Base-by-base conservation (phyloP, 1,284 basidiomycete genomes). In the Heterobasidion irregulare region DNA sequence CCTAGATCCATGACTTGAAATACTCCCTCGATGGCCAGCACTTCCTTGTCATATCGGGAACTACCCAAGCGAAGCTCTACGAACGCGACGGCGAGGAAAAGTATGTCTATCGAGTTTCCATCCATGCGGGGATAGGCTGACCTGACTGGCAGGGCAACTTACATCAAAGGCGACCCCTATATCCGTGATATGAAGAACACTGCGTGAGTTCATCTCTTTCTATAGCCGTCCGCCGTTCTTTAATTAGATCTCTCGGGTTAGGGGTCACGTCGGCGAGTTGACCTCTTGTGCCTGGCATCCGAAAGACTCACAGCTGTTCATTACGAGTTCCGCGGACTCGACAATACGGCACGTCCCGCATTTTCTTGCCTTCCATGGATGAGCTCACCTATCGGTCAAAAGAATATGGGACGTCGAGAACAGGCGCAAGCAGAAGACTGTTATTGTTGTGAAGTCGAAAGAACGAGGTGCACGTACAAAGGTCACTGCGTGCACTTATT, bases 131-230 rank as follows among this genome's bases (percentile, higher is more conserved):
- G 32, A 70, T 75, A 69, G 71, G 68, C 74, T 76, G 67, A 79
- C 72, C 72, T 76, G 71, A 76, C 73, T 66, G 58, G 53, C 68
- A 94, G 92, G 68, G 84, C 86, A 58, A 89, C 89, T 61, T 97
- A 84, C 68, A 78, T 92, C 68, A 97, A 98, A 73, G 97, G 97
- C 38, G 97, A 99, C 72, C 92, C 91, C 59, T 99, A 98, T 68
- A 90, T 99, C 64, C 86, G 97, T 54, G 97, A 99, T 72, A 97
- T 99, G 92, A 93, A 94, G 70, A 88, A 98, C 66, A 99, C 97
- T 57, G 79, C 83, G 93, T 94, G 63, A 62, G 84, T 74, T 35
- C 53, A 49, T 50, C 44, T 57, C 48, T 15, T 15, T 51, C 48
- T 10, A 45, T 47, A 36, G 45, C 44, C 26, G 58, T 10, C 53